These are phyloP conservation scores for Colletotrichum musae DNA, from an alignment of 2,329 filamentous ascomycete genomes.

Conservation along the genomic window DNA sequence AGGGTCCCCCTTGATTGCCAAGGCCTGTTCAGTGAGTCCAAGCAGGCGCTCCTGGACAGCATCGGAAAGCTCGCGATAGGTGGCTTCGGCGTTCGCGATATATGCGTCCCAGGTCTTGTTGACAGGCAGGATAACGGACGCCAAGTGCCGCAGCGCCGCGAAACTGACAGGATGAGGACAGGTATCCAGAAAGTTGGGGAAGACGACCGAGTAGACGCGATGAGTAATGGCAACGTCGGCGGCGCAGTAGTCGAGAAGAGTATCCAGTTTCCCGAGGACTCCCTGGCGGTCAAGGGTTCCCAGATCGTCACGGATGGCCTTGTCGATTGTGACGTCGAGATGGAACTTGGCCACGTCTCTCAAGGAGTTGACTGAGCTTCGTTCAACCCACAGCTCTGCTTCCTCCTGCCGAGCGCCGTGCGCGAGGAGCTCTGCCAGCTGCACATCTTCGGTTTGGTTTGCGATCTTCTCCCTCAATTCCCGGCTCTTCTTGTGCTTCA, in stretches of 20 bases:
- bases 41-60: slow-evolving; percentile 84
- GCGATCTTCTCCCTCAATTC: slow-evolving; percentile 87
- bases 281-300: slow-evolving; percentile 82
- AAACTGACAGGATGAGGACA: slow-evolving; percentile 99
- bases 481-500: slow-evolving; percentile 93
- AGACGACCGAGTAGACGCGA: slow-evolving; percentile 92
- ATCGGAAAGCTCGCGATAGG: slow-evolving; percentile 82
- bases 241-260: slow-evolving; percentile 93
- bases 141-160: slow-evolving; percentile 91
- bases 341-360: slow-evolving; percentile 98
- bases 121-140: slow-evolving; percentile 91
- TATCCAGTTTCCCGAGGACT: slow-evolving; percentile 80
- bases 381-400: slow-evolving; percentile 94
- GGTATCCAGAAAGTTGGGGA: slow-evolving; percentile 88
- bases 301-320: slow-evolving; percentile 88
- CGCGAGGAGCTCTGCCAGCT: slow-evolving; percentile 80
- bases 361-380: slow-evolving; percentile 95
- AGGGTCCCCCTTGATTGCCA: slow-evolving; percentile 79
- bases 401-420: slow-evolving; percentile 83
- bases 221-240: slow-evolving; percentile 95
- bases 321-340: slow-evolving; percentile 91
- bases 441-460: slow-evolving; percentile 77
- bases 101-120: slow-evolving; percentile 91
- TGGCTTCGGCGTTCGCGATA: slow-evolving; percentile 85
- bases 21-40: slow-evolving; percentile 81